Percentiles rank a stretch among this genome's conserved stretches.
Conservation (phyloP, 768 basidiomycete species). For the Cubamyces sp. region DNA sequence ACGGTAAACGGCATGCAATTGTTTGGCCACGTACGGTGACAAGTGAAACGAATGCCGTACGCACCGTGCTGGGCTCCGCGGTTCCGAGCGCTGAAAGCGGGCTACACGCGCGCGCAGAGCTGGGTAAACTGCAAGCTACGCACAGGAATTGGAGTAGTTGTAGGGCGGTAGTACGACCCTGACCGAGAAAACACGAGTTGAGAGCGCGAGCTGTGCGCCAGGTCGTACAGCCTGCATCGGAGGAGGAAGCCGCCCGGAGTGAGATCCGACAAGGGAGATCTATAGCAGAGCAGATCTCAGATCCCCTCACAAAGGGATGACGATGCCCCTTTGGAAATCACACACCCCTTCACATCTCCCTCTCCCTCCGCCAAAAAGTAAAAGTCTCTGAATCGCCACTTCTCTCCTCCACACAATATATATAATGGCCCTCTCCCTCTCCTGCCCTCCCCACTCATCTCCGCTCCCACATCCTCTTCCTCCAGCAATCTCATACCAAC, state of each 20-base stretch:
- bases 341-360: conserved; percentile 13
- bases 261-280: conserved; percentile 10
- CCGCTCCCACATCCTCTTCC: neutral
- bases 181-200: conserved; percentile 1
- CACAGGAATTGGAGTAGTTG: conserved; percentile 6
- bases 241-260: conserved; percentile 1
- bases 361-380: conserved; percentile 9
- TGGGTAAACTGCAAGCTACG: neutral
- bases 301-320: conserved; percentile 12
- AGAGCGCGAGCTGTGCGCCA: conserved; percentile 3
- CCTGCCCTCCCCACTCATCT: neutral
- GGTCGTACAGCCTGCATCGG: conserved; percentile 2
- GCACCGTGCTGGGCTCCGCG: too few species aligned
- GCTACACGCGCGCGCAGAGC: neutral
- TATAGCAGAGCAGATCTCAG: conserved; percentile 9
- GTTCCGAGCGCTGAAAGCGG: neutral
- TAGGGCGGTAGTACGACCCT: conserved; percentile 5
- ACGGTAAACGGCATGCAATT: too few species aligned
- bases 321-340: conserved; percentile 10
- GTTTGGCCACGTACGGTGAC: too few species aligned
- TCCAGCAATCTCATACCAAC: neutral
- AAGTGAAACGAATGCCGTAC: conserved; percentile 1
- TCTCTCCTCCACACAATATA: neutral
- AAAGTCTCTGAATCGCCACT: conserved; percentile 16
- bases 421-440: neutral